A percentile compares a stretch with the other conserved stretches of the same genome.
Conservation (phyloP, 2,329 filamentous ascomycete genomes). For the Claviceps sp. region DNA sequence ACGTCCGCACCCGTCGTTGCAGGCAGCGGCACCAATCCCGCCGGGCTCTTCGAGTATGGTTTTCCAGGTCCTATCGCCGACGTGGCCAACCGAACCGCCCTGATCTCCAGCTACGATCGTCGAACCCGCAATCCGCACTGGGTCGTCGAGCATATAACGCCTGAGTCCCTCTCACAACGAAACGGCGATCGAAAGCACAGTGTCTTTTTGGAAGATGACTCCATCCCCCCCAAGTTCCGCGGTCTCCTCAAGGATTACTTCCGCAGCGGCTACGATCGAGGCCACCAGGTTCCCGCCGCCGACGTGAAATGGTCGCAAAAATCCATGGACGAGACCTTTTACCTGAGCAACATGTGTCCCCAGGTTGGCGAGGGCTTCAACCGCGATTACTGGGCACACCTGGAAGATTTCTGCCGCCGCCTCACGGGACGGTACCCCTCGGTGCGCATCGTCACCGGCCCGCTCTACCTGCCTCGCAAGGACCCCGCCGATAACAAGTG, state of each 20-base stretch:
- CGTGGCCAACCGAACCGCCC: constrained; percentile 59
- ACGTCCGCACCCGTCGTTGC: constrained; percentile 15
- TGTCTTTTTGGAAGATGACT: constrained; percentile 66
- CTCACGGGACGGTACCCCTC: constrained; percentile 70
- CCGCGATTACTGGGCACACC: constrained; percentile 97
- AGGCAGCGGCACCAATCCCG: constrained; percentile 50
- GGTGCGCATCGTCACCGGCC: constrained; percentile 85
- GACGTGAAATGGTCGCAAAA: constrained; percentile 91
- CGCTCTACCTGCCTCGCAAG: constrained; percentile 78
- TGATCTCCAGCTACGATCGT: constrained; percentile 83
- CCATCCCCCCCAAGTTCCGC: constrained; percentile 74
- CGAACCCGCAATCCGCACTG: constrained; percentile 83
- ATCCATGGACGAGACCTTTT: constrained; percentile 93
- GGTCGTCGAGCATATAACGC: constrained; percentile 94
- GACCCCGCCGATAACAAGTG: constrained; percentile 81
- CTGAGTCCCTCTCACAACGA: constrained; percentile 60
- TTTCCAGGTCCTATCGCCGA: constrained; percentile 87
- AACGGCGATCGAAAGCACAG: constrained; percentile 77
- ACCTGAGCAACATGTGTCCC: constrained; percentile 91
- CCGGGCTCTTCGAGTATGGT: constrained; percentile 71
- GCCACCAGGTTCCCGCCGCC: constrained; percentile 92
- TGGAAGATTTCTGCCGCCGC: constrained; percentile 90
- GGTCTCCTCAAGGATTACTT: constrained; percentile 88
- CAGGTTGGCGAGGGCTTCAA: constrained; percentile 98
- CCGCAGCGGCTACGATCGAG: constrained; percentile 86